Percentiles rank a stretch among this genome's conserved stretches.
Evolutionary conservation across 805 yeast species (phyloP).

Genomic region (Kodamaea laetipori): DNA sequence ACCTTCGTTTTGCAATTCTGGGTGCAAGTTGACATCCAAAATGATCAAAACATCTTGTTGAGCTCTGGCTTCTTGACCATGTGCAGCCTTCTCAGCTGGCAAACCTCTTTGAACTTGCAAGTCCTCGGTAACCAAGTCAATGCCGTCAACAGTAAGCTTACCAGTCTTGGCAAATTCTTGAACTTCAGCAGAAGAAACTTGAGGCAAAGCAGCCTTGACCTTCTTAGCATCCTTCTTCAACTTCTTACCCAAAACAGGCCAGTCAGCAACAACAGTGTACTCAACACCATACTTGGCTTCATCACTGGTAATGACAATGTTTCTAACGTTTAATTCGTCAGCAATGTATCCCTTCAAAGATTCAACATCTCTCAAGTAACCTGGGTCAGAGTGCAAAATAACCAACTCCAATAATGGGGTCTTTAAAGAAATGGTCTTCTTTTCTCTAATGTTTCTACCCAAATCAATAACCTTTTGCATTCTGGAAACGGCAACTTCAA

Average conservation of each 20-base stretch:
- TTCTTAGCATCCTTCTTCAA: conserved; percentile 89
- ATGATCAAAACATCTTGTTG: conserved; percentile 88
- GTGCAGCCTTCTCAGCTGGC: conserved; percentile 62
- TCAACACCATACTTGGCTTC: conserved; percentile 90
- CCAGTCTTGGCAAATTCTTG: conserved; percentile 72
- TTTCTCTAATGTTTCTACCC: conserved; percentile 96
- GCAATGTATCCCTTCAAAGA: conserved; percentile 74
- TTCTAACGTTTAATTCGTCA: conserved; percentile 93
- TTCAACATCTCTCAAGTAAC: conserved; percentile 75
- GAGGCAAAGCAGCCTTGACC: conserved; percentile 92
- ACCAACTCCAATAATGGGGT: conserved; percentile 90
- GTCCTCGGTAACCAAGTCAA: conserved; percentile 83
- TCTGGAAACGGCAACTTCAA: conserved; percentile 86
- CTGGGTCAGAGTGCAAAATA: conserved; percentile 76
- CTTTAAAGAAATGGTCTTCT: conserved; percentile 89
- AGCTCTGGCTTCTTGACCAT: conserved; percentile 84
- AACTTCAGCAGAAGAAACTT: conserved; percentile 78
- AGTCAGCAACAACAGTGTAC: conserved; percentile 94
- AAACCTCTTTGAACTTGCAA: conserved; percentile 87
- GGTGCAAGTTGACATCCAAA: conserved; percentile 83
- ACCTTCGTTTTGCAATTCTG: conserved; percentile 90
- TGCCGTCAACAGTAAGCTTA: conserved; percentile 82
- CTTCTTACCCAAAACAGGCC: conserved; percentile 98
- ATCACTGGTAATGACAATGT: conserved; percentile 81
- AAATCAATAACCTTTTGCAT: conserved; percentile 97